Percentiles rank a stretch among this genome's conserved stretches.
Evolutionary conservation across 179 eudicot species (phyloP).

Genomic region (Carnegiea gigantea): DNA sequence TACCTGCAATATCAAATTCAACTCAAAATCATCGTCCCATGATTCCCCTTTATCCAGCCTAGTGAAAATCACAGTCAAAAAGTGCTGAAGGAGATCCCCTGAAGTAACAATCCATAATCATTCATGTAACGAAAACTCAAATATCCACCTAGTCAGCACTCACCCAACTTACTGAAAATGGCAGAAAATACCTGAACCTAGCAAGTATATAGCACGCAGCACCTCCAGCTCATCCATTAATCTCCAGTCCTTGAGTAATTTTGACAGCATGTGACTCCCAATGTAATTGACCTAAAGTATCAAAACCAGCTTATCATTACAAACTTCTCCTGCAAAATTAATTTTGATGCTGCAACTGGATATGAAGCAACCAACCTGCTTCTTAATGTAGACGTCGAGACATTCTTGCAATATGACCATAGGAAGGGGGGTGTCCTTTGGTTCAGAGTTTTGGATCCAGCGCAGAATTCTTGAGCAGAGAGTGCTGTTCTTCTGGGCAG

Average conservation of each 20-base stretch:
- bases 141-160: constrained; percentile 10
- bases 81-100: constrained; percentile 98
- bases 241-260: constrained; percentile 85
- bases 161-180: background rate
- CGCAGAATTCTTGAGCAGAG: constrained; percentile 69
- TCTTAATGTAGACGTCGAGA: constrained; percentile 71
- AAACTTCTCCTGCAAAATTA: background rate
- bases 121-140: constrained; percentile 3
- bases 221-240: constrained; percentile 93
- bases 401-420: constrained; percentile 82
- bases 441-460: constrained; percentile 73
- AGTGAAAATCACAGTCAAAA: constrained; percentile 72
- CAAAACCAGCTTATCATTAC: constrained; percentile 6
- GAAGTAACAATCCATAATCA: constrained; percentile 27
- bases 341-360: background rate
- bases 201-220: constrained; percentile 83
- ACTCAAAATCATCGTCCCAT: constrained; percentile 98
- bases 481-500: constrained; percentile 85
- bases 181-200: constrained; percentile 77
- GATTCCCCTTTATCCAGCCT: constrained; percentile 91
- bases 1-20: constrained; percentile 90
- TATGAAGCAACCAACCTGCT: constrained; percentile 53
- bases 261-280: constrained; percentile 81
- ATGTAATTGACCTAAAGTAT: constrained; percentile 69
- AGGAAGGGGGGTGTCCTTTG: constrained; percentile 73